Percentiles rank a stretch among this genome's conserved stretches.
These are phyloP conservation scores for Fusarium guadeloupense DNA, from an alignment of 2,329 filamentous ascomycete genomes.

Conservation along the genomic window DNA sequence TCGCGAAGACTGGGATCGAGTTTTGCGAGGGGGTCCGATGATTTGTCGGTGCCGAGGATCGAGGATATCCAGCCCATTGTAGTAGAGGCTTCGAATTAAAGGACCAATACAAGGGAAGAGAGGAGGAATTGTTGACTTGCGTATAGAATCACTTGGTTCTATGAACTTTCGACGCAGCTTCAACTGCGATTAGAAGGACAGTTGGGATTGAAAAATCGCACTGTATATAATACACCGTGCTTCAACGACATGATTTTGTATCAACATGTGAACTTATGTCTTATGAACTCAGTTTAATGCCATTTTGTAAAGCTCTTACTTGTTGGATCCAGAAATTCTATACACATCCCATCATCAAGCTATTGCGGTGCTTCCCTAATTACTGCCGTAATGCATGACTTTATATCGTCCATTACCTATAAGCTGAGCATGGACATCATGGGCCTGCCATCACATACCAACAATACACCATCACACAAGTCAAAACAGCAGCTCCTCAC, in stretches of 20 bases:
- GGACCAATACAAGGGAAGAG: neutral
- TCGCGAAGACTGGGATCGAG: conserved; percentile 86
- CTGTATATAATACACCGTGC: conserved; percentile 37
- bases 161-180: conserved; percentile 29
- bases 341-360: too few relatives aligned
- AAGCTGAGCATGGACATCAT: neutral
- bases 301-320: too few relatives aligned
- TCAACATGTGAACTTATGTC: too few relatives aligned
- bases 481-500: conserved; percentile 28
- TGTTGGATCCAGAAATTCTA: too few relatives aligned
- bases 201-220: conserved; percentile 26
- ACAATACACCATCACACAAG: conserved; percentile 6
- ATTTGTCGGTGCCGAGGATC: conserved; percentile 59
- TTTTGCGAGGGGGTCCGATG: conserved; percentile 70
- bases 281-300: too few relatives aligned
- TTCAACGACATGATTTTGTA: too few relatives aligned
- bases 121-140: neutral
- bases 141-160: conserved; percentile 14
- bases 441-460: conserved; percentile 3
- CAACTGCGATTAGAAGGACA: conserved; percentile 25
- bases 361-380: too few relatives aligned
- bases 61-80: conserved; percentile 68
- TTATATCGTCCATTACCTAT: neutral
- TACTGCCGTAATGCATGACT: neutral
- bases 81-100: neutral